These are phyloP conservation scores for Yarrowia porcina DNA, from an alignment of 805 yeast genomes.

Conservation along the genomic window DNA sequence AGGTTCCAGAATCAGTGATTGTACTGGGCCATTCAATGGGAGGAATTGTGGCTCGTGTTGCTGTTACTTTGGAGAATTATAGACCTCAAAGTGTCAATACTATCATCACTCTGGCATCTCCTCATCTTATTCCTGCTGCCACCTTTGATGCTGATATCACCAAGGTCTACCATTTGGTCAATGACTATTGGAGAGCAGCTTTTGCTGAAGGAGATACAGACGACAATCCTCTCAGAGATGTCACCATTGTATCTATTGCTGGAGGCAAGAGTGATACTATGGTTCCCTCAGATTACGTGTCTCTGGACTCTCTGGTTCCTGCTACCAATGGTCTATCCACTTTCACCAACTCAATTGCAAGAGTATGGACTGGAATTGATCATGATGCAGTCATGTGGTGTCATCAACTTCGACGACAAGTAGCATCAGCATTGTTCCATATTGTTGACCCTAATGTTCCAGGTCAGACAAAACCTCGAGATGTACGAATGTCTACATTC, in stretches of 20 bases:
- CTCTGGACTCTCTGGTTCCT: constrained; percentile 69
- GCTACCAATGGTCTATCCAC: constrained; percentile 74
- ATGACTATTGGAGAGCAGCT: constrained; percentile 75
- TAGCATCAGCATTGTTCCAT: constrained; percentile 59
- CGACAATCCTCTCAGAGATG: constrained; percentile 48
- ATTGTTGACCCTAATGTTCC: constrained; percentile 51
- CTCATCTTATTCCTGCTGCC: constrained; percentile 88
- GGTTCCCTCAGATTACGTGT: constrained; percentile 87
- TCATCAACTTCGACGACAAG: constrained; percentile 66
- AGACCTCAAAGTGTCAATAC: constrained; percentile 70
- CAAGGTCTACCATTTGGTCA: constrained; percentile 67
- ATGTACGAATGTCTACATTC: constrained; percentile 58
- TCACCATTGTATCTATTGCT: constrained; percentile 78
- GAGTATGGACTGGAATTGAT: constrained; percentile 91
- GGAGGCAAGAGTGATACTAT: constrained; percentile 80
- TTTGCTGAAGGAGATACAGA: constrained; percentile 45
- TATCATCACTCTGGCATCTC: constrained; percentile 80
- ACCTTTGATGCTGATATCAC: constrained; percentile 88
- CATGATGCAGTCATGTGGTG: constrained; percentile 98
- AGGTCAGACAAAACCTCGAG: constrained; percentile 48
- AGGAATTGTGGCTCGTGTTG: constrained; percentile 85
- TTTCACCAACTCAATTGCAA: constrained; percentile 80
- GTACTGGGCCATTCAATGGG: constrained; percentile 96
- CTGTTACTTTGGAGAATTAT: constrained; percentile 78
- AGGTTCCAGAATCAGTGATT: constrained; percentile 65